Conservation (phyloP, 129 eudicot species). For the Glebionis coronaria region DNA sequence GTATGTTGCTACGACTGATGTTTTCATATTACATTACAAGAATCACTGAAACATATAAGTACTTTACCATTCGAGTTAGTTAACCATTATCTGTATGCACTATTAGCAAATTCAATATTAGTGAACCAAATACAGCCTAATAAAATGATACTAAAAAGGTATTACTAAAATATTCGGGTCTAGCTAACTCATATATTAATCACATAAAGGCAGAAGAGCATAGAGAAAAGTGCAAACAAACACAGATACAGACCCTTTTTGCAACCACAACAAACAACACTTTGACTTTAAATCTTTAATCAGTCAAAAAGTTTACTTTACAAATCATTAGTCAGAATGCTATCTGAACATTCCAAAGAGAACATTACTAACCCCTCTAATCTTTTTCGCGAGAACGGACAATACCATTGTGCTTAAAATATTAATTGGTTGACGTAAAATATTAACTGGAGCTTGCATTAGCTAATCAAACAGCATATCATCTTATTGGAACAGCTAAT, state of each 20-base stretch:
- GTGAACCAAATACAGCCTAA: too few species aligned
- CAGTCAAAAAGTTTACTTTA: not conserved
- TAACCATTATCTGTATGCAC: too few species aligned
- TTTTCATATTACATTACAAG: too few species aligned
- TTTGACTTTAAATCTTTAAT: slow-evolving; percentile 3
- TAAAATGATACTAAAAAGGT: not conserved
- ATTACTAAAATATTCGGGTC: not conserved
- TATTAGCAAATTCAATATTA: too few species aligned
- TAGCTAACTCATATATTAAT: too few species aligned
- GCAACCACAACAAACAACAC: not conserved
- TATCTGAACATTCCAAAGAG: too few species aligned
- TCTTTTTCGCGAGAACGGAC: not conserved
- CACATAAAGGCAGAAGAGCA: not conserved
- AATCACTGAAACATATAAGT: too few species aligned
- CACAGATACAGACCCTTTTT: not conserved
- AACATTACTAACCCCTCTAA: not conserved
- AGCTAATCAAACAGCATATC: too few species aligned
- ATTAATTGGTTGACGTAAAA: not conserved
- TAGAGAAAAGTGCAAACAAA: not conserved
- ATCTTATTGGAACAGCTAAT: too few species aligned
- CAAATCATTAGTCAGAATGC: too few species aligned
- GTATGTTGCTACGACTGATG: too few species aligned
- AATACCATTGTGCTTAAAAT: not conserved
- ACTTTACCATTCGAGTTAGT: too few species aligned
- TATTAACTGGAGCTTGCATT: not conserved